Conservation (phyloP, 306 rosid genomes). For the Senna tora region DNA sequence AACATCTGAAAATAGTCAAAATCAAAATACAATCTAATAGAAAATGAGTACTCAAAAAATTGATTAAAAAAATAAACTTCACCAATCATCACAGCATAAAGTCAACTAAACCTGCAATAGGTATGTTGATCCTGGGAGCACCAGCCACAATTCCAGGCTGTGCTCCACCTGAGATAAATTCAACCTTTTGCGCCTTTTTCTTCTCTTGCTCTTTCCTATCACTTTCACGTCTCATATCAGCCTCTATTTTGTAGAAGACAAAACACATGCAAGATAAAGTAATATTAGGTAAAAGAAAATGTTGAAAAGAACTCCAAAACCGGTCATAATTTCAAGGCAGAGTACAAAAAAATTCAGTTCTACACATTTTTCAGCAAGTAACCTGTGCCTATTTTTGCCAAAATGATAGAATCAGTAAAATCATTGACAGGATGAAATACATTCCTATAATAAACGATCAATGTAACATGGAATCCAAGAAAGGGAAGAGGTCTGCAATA, state of each 20-base stretch:
- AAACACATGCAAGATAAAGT: conserved; percentile 27
- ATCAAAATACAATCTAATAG: conserved; percentile 18
- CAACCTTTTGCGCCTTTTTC: conserved; percentile 68
- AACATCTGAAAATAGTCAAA: no score
- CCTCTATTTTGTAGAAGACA: conserved; percentile 57
- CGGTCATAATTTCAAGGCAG: conserved; percentile 19
- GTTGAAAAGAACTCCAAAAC: conserved; percentile 3
- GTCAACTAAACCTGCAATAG: conserved; percentile 52
- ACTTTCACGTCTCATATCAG: conserved; percentile 82
- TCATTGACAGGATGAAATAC: neutral
- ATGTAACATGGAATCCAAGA: conserved; percentile 21
- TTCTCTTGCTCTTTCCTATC: conserved; percentile 83
- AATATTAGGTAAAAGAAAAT: neutral
- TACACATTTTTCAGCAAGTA: conserved; percentile 3
- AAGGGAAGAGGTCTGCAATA: conserved; percentile 10
- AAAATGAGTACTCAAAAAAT: conserved; percentile 25
- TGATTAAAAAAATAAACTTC: conserved; percentile 16
- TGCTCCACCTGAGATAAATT: conserved; percentile 64
- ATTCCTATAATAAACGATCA: neutral
- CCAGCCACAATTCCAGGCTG: conserved; percentile 60
- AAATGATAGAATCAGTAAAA: conserved; percentile 8
- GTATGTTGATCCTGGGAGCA: conserved; percentile 51
- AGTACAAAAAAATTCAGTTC: conserved; percentile 1
- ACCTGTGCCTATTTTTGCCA: conserved; percentile 4
- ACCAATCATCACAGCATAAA: conserved; percentile 26